Evolutionary conservation across 2,329 filamentous ascomycete species (phyloP).

Genomic region (Monilinia fructicola): DNA sequence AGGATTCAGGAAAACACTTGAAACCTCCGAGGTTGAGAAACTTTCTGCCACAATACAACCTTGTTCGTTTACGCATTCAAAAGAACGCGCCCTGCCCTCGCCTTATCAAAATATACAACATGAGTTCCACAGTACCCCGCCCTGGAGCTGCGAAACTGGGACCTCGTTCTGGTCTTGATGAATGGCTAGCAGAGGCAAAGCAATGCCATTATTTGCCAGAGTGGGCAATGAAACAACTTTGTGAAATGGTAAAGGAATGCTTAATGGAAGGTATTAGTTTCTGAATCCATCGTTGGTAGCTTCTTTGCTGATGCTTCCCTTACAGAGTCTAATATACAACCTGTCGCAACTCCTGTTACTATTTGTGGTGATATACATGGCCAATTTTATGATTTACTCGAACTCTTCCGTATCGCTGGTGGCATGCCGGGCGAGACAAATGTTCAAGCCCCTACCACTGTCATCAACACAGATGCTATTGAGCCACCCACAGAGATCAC

Average conservation of each 20-base stretch:
- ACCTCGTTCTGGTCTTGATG: constrained; percentile 82
- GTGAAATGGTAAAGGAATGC: constrained; percentile 97
- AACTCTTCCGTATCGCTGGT: constrained; percentile 93
- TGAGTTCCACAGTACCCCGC: constrained; percentile 55
- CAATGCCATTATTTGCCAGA: constrained; percentile 97
- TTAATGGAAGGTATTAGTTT: constrained; percentile 87
- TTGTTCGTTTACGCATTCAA: not conserved
- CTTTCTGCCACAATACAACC: not conserved
- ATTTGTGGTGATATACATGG: constrained; percentile 98
- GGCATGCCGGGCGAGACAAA: constrained; percentile 89
- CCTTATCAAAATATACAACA: constrained; percentile 12
- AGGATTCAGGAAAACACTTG: constrained; percentile 7
- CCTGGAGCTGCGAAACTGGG: constrained; percentile 85
- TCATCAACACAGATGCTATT: constrained; percentile 88
- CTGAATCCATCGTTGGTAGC: not conserved
- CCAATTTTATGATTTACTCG: constrained; percentile 96
- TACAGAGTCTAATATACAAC: constrained; percentile 97
- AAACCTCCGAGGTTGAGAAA: not conserved
- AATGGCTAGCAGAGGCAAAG: constrained; percentile 96
- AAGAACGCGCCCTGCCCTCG: not conserved
- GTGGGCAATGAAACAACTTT: constrained; percentile 95
- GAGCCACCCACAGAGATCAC: constrained; percentile 88
- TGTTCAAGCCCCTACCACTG: constrained; percentile 65
- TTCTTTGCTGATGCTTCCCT: constrained; percentile 28
- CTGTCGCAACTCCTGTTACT: constrained; percentile 93